A percentile compares a stretch with the other conserved stretches of the same genome.
phyloP scores from a whole-genome alignment of 139 green algal genomes.

The Chlorella ohadii region DNA sequence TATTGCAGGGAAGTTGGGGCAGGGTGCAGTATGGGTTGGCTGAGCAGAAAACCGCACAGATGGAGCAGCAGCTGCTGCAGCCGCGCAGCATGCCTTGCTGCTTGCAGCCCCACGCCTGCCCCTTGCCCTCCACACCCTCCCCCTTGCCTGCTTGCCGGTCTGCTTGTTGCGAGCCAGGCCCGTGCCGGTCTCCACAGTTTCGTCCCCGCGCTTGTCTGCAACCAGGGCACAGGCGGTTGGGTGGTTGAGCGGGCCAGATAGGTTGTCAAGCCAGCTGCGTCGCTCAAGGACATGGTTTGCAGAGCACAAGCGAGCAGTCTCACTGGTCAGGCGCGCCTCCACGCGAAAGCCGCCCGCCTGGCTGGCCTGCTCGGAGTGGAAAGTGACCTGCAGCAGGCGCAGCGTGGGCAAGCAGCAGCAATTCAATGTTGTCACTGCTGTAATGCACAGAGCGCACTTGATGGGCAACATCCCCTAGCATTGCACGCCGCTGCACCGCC shows the following conservation, averaged over 20 bases:
- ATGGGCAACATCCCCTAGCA: too few relatives aligned
- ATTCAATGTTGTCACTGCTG: too few relatives aligned
- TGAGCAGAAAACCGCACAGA: too few relatives aligned
- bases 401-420: not conserved
- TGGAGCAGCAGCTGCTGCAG: too few relatives aligned
- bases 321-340: not conserved
- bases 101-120: not conserved
- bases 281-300: too few relatives aligned
- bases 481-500: not conserved
- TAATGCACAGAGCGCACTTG: not conserved
- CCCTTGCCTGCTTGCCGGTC: slow-evolving; percentile 23
- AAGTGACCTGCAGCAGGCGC: not conserved
- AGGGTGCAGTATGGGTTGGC: too few relatives aligned
- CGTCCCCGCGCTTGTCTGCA: not conserved
- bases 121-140: not conserved
- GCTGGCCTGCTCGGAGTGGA: not conserved
- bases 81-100: too few relatives aligned
- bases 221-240: too few relatives aligned
- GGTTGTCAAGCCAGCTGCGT: too few relatives aligned
- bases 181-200: not conserved
- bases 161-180: slow-evolving; percentile 31
- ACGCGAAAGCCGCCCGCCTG: not conserved
- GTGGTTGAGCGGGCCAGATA: too few relatives aligned
- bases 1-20: not conserved
- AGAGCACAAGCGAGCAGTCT: too few relatives aligned